Conservation (phyloP, 2,329 filamentous ascomycete species). For the Emydomyces testavorans region DNA sequence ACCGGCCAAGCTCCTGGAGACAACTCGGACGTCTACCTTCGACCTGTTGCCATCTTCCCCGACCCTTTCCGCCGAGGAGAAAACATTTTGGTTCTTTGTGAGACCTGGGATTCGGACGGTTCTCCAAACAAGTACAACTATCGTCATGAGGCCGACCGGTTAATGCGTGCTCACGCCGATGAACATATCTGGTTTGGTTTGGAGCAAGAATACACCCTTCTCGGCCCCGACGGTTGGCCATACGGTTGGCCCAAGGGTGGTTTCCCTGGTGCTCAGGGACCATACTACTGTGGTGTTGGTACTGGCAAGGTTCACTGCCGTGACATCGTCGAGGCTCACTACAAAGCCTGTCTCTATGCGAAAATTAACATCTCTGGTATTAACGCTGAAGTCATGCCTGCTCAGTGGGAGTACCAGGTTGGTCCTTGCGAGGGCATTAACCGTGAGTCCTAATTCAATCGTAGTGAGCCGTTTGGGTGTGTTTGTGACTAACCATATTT, state of each 20-base stretch:
- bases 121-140: conserved; percentile 98
- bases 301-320: conserved; percentile 95
- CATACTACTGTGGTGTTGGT: conserved; percentile 97
- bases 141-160: conserved; percentile 78
- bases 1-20: conserved; percentile 85
- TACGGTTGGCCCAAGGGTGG: conserved; percentile 84
- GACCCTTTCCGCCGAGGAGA: conserved; percentile 81
- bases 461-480: too few relatives aligned
- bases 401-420: conserved; percentile 97
- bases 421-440: conserved; percentile 79
- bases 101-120: conserved; percentile 90
- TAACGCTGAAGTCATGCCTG: conserved; percentile 97
- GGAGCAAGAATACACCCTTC: conserved; percentile 93
- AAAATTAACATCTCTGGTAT: conserved; percentile 92
- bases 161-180: conserved; percentile 76
- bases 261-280: conserved; percentile 84
- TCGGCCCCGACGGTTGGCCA: conserved; percentile 74
- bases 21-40: conserved; percentile 96
- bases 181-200: conserved; percentile 95
- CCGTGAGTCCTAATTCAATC: conserved; percentile 50
- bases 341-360: conserved; percentile 80
- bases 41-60: conserved; percentile 76
- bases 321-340: conserved; percentile 93
- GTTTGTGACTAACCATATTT: neutral
- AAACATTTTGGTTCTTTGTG: conserved; percentile 88